Conservation (phyloP, 495 filamentous ascomycete species). For the Staphylotrichum longicolle region DNA sequence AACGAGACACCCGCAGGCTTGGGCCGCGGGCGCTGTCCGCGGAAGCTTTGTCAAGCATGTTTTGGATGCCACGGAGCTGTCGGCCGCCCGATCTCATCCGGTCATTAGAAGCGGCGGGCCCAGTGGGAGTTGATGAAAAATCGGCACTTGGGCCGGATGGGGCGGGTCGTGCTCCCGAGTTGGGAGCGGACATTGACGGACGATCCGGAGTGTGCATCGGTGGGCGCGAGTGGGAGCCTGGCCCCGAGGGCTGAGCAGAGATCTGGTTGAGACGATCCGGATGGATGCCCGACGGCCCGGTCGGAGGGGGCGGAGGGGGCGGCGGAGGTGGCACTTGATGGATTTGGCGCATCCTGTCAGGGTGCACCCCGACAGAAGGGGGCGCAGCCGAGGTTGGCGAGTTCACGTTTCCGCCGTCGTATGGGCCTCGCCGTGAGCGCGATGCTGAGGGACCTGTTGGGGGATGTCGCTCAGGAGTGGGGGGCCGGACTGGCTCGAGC, state of each 20-base stretch:
- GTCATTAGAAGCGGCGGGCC: slow-evolving; percentile 46
- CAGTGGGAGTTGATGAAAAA: slow-evolving; percentile 44
- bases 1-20: slow-evolving; percentile 38
- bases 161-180: slow-evolving; percentile 25
- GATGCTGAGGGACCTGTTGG: slow-evolving; percentile 51
- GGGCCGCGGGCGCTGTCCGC: slow-evolving; percentile 35
- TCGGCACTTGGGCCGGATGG: slow-evolving; percentile 33
- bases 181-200: slow-evolving; percentile 31
- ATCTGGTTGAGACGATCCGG: slow-evolving; percentile 50
- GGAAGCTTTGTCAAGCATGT: slow-evolving; percentile 46
- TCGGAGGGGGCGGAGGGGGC: slow-evolving; percentile 22
- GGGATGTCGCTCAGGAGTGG: slow-evolving; percentile 48
- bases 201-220: slow-evolving; percentile 38
- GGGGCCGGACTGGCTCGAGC: slow-evolving; percentile 38
- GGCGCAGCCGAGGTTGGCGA: slow-evolving; percentile 34
- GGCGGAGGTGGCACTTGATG: slow-evolving; percentile 27
- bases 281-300: slow-evolving; percentile 41
- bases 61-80: slow-evolving; percentile 53
- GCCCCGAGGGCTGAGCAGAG: slow-evolving; percentile 25
- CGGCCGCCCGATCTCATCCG: slow-evolving; percentile 45
- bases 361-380: slow-evolving; percentile 38
- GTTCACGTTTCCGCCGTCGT: slow-evolving; percentile 31
- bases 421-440: slow-evolving; percentile 40
- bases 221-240: slow-evolving; percentile 29
- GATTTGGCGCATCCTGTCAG: slow-evolving; percentile 46